Evolutionary conservation across 2,329 filamentous ascomycete species (phyloP).

Genomic region (Colletotrichum musae): DNA sequence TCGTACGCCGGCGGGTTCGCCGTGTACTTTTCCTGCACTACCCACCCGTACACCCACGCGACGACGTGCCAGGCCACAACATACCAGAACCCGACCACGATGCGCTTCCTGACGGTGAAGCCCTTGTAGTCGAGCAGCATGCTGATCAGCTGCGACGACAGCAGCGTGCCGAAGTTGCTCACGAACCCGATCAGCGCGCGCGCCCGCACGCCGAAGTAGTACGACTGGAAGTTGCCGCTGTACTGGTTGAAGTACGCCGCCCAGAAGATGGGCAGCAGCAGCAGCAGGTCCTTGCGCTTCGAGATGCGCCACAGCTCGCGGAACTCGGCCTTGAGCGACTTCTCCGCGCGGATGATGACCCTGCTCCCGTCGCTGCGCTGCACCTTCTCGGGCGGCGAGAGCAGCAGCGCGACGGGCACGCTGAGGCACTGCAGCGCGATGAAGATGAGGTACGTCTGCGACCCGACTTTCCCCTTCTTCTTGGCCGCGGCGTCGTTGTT

Average conservation of each 20-base stretch:
- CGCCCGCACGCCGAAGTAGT: constrained; percentile 55
- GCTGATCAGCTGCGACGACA: constrained; percentile 62
- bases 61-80: constrained; percentile 60
- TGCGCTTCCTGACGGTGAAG: constrained; percentile 54
- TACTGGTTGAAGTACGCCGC: constrained; percentile 51
- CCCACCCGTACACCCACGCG: constrained; percentile 67
- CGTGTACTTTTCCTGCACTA: constrained; percentile 66
- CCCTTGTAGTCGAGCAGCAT: constrained; percentile 59
- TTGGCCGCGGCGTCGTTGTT: constrained; percentile 49
- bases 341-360: constrained; percentile 45
- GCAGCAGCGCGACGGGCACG: constrained; percentile 45
- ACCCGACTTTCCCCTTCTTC: constrained; percentile 45
- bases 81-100: constrained; percentile 61
- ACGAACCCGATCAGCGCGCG: constrained; percentile 63
- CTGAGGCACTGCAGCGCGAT: constrained; percentile 48
- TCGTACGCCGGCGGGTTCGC: constrained; percentile 55
- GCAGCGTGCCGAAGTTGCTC: constrained; percentile 50
- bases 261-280: constrained; percentile 46
- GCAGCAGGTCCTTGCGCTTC: constrained; percentile 43
- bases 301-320: constrained; percentile 43
- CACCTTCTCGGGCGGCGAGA: constrained; percentile 48
- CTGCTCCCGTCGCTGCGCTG: constrained; percentile 47
- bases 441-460: constrained; percentile 48
- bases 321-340: constrained; percentile 45
- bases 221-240: constrained; percentile 63